A percentile compares a stretch with the other conserved stretches of the same genome.
Conservation (phyloP, 2,329 filamentous ascomycete genomes). For the Venturia nashicola region DNA sequence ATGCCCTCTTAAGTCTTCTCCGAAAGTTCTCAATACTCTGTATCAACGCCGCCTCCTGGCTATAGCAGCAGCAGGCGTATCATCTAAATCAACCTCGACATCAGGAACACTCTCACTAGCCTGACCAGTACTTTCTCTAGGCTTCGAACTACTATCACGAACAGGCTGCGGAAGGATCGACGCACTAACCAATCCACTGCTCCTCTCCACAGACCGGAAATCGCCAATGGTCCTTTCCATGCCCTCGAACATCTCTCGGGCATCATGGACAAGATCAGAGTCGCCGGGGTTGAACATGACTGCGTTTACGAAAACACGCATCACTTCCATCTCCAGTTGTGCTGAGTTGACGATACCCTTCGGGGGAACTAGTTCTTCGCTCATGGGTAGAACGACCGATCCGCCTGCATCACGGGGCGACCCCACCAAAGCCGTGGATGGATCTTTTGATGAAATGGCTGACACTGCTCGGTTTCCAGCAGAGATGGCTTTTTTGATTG, state of each 20-base stretch:
- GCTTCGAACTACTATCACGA: not conserved
- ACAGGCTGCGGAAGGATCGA: not conserved
- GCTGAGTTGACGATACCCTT: conserved; percentile 37
- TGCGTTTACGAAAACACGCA: conserved; percentile 13
- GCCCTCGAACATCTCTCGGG: conserved; percentile 78
- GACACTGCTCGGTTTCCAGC: conserved; percentile 47
- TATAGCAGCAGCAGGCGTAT: not conserved
- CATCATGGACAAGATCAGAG: conserved; percentile 78
- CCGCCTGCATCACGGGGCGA: conserved; percentile 43
- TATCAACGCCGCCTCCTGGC: not conserved
- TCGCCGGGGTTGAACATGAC: conserved; percentile 91
- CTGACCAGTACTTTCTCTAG: not conserved
- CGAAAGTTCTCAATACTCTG: not conserved
- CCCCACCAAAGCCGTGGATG: conserved; percentile 45
- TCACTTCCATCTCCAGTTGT: conserved; percentile 11
- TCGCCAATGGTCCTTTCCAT: conserved; percentile 68
- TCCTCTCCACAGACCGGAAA: conserved; percentile 58
- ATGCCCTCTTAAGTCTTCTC: not conserved
- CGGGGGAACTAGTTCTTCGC: conserved; percentile 68
- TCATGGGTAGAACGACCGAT: conserved; percentile 44
- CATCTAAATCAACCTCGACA: not conserved
- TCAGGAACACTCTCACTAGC: not conserved
- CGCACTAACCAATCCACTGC: not conserved
- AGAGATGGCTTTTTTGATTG: conserved; percentile 36
- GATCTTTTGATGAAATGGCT: conserved; percentile 40